These are phyloP conservation scores for Colletotrichum shisoi DNA, from an alignment of 2,329 filamentous ascomycete genomes.

Conservation along the genomic window DNA sequence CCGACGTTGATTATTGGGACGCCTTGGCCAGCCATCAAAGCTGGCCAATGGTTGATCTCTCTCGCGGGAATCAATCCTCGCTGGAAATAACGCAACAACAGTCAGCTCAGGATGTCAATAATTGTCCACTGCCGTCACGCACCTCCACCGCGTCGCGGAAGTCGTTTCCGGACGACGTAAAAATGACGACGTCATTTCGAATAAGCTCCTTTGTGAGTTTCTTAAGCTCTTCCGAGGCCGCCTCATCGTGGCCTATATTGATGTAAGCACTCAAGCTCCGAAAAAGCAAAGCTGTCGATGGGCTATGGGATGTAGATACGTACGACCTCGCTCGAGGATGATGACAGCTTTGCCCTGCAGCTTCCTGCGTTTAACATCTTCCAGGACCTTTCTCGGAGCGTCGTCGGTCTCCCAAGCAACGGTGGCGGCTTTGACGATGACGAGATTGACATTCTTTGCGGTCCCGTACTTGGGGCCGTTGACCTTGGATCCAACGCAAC, in stretches of 20 bases:
- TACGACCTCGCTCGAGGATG: neutral
- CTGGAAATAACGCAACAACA: neutral
- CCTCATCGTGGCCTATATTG: no score
- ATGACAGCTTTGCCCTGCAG: neutral
- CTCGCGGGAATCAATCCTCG: neutral
- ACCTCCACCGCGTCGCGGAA: neutral
- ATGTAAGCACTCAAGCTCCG: no score
- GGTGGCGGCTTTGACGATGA: neutral
- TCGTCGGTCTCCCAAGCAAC: neutral
- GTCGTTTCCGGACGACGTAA: constrained; percentile 8
- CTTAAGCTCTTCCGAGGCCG: no score
- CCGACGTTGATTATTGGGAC: constrained; percentile 13
- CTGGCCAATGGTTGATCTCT: constrained; percentile 1
- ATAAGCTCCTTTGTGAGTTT: neutral
- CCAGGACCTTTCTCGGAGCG: neutral
- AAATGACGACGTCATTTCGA: neutral
- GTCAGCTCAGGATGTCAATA: no score
- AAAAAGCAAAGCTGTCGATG: no score
- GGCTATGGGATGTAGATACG: no score
- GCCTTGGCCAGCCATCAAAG: neutral
- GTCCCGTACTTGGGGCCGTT: constrained; percentile 16
- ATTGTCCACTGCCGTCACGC: neutral
- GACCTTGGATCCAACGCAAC: constrained; percentile 3
- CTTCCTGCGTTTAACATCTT: neutral
- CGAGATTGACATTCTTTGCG: neutral